Evolutionary conservation across 768 basidiomycete genomes (phyloP).

Genomic region (Agrocybe chaxingu): DNA sequence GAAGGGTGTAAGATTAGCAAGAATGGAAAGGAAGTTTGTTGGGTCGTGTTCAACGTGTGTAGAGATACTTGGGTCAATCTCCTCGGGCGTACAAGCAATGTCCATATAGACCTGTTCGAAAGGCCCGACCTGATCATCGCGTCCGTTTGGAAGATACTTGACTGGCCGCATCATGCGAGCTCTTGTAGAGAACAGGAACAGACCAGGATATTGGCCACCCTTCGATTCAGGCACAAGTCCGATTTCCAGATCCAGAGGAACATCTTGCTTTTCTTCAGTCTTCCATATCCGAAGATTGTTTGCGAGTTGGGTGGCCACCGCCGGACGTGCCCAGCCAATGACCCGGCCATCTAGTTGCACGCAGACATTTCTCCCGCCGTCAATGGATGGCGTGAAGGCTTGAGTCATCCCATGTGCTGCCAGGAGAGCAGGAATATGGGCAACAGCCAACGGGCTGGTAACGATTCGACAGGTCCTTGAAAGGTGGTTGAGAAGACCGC

Average conservation of each 20-base stretch:
- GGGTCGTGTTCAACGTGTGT: conserved; percentile 94
- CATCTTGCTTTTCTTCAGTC: conserved; percentile 76
- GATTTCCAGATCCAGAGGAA: conserved; percentile 94
- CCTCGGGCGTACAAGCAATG: conserved; percentile 86
- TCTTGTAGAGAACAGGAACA: conserved; percentile 85
- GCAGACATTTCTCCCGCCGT: conserved; percentile 78
- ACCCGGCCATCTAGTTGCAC: conserved; percentile 95
- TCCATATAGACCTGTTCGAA: conserved; percentile 99
- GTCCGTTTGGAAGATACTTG: conserved; percentile 82
- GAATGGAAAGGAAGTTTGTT: conserved; percentile 93
- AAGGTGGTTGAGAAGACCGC: conserved; percentile 95
- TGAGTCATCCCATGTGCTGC: conserved; percentile 93
- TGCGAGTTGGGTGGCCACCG: conserved; percentile 77
- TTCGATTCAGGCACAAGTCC: conserved; percentile 85
- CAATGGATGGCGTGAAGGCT: conserved; percentile 72
- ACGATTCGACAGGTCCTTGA: conserved; percentile 91
- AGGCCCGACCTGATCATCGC: conserved; percentile 86
- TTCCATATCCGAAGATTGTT: conserved; percentile 89
- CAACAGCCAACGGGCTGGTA: conserved; percentile 68
- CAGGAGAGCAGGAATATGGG: conserved; percentile 80
- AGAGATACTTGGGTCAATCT: conserved; percentile 72
- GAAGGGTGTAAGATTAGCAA: conserved; percentile 97
- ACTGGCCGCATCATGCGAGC: conserved; percentile 99
- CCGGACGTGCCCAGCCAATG: conserved; percentile 87
- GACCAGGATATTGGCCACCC: conserved; percentile 95